These are phyloP conservation scores for Suillus hirtellus DNA, from an alignment of 768 basidiomycete genomes.

Conservation along the genomic window DNA sequence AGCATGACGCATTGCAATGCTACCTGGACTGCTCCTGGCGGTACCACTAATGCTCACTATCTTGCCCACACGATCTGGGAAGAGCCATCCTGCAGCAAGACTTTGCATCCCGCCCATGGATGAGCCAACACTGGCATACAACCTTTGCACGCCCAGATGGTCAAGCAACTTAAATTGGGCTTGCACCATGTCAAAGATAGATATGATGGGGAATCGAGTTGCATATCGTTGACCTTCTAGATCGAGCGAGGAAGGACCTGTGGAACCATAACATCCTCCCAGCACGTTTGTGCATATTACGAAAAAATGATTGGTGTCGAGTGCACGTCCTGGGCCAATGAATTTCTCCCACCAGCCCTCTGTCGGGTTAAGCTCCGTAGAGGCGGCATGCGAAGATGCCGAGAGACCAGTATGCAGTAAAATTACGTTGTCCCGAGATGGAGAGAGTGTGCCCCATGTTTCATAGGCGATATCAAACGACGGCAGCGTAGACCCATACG, in stretches of 20 bases:
- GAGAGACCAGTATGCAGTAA: conserved; percentile 95
- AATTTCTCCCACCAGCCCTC: conserved; percentile 99
- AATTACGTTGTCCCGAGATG: conserved; percentile 80
- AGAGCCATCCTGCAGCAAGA: conserved; percentile 91
- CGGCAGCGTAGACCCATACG: conserved; percentile 60
- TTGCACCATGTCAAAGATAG: conserved; percentile 96
- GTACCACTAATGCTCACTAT: conserved; percentile 95
- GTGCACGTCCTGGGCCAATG: conserved; percentile 90
- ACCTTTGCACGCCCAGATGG: conserved; percentile 74
- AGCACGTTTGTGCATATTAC: conserved; percentile 96
- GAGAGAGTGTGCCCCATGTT: conserved; percentile 91
- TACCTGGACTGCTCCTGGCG: conserved; percentile 87
- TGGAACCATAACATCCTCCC: conserved; percentile 97
- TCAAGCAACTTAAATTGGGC: conserved; percentile 90
- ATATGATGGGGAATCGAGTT: conserved; percentile 87
- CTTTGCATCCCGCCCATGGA: conserved; percentile 99
- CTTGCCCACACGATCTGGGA: conserved; percentile 85
- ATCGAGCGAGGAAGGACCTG: conserved; percentile 87
- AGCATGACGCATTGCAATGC: conserved; percentile 94
- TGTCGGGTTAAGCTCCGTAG: conserved; percentile 70
- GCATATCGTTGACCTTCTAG: conserved; percentile 73
- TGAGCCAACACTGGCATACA: conserved; percentile 92
- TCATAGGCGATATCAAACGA: conserved; percentile 92
- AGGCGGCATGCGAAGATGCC: conserved; percentile 92
- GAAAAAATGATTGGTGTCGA: conserved; percentile 92